Evolutionary conservation across 345 rosid species (phyloP), one percentile per base, ranked within the genome.

Genomic region (Camelina sativa): DNA sequence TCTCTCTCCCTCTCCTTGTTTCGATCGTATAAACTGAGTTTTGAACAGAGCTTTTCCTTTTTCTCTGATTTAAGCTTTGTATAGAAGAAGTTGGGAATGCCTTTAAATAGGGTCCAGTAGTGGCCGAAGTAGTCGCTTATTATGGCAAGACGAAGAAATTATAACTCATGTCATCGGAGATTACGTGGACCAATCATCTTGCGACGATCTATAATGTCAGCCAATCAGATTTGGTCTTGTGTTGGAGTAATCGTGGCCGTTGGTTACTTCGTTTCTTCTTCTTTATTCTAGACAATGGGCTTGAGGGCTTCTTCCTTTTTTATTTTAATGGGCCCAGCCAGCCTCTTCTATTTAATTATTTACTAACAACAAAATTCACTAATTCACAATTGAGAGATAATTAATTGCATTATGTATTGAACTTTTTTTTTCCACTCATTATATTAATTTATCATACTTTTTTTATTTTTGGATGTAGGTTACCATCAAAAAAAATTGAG

Each of bases 121-220:
- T 38, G 55, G 16, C 53, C 46, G 41, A 47, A 65, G 72, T 34
- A 57, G 78, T 65, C 72, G 50, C 59, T 46, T 56, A 46, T 66
- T 37, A 19, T 28, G 66, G 51, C 30, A 65, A 65, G 20, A 64
- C 64, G 64, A 46, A 20, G 63, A 54, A 40, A 22, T 17, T 13
- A 5, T 38, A 15, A 68, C 54, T 15, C 30, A 54, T 76, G 80
- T 70, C 75, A 76, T 55, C 59, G 16, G 4, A 0, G 23, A 63
- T 56, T 52, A 76, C 71, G 71, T 76, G 80, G 71, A 76, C 80
- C 80, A 76, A 76, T 76, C 12, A 70, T 6, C 9, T 32, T 11
- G 0, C 65, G 22, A n/a, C 34, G 69, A 56, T 76, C 59, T 60
- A 54, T 12, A 1, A 17, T 17, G 2, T 6, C 48, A 41, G 12